Conservation (phyloP, 2,329 filamentous ascomycete genomes). For the Fusarium mexicanum region DNA sequence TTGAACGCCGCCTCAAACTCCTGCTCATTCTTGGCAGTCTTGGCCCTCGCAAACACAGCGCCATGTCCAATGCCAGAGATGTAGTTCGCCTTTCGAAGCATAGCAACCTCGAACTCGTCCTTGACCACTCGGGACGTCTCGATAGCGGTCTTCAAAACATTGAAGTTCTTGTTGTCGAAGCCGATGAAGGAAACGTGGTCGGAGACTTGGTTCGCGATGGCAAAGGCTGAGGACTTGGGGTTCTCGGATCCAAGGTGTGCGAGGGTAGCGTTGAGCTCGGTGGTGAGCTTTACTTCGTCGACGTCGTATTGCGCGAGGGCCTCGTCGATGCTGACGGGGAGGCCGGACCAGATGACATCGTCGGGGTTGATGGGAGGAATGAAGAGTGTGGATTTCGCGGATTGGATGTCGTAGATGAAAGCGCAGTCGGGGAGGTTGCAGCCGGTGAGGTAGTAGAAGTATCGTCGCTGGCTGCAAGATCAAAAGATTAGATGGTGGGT, state of each 20-base stretch:
- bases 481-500: neutral
- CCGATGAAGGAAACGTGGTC: conserved; percentile 75
- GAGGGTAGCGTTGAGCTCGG: conserved; percentile 79
- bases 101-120: conserved; percentile 77
- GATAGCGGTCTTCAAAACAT: conserved; percentile 68
- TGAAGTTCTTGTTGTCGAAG: conserved; percentile 72
- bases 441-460: conserved; percentile 95
- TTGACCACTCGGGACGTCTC: conserved; percentile 76
- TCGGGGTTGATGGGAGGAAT: conserved; percentile 91
- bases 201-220: conserved; percentile 81
- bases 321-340: conserved; percentile 80
- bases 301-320: conserved; percentile 82
- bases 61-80: conserved; percentile 75
- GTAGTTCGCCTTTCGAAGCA: conserved; percentile 77
- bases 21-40: conserved; percentile 76
- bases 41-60: conserved; percentile 68
- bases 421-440: conserved; percentile 82
- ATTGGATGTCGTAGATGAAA: conserved; percentile 81
- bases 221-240: conserved; percentile 67
- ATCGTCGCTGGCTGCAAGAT: conserved; percentile 77
- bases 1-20: conserved; percentile 86
- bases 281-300: conserved; percentile 77
- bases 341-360: conserved; percentile 90
- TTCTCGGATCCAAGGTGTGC: conserved; percentile 58
- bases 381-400: conserved; percentile 81